A percentile compares a stretch with the other conserved stretches of the same genome.
Conservation (phyloP, 805 yeast species). For the Starmerella apis region DNA sequence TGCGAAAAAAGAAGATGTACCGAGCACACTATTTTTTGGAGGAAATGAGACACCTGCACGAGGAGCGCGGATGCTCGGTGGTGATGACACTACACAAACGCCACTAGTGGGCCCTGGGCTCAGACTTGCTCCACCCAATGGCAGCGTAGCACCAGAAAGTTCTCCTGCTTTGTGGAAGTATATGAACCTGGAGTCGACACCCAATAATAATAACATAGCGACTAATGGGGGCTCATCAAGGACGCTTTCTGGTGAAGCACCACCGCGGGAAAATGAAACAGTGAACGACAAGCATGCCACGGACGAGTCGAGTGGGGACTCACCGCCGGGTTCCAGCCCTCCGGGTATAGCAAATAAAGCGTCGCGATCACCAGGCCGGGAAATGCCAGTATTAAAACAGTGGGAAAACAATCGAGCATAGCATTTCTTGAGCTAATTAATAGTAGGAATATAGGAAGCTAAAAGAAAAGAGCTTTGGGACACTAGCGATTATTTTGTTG, state of each 20-base stretch:
- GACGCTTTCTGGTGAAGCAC: not conserved
- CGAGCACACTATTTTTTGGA: not conserved
- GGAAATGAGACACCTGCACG: conserved; percentile 4
- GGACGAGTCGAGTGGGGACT: not conserved
- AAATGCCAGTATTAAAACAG: conserved; percentile 13
- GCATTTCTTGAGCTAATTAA: not conserved
- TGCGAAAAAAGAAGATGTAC: not conserved
- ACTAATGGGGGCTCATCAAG: not conserved
- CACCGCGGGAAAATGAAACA: not conserved
- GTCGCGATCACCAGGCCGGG: not conserved
- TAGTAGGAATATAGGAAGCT: not conserved
- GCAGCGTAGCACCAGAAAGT: conserved; percentile 42
- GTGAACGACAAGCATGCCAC: not conserved
- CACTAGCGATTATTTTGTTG: not conserved
- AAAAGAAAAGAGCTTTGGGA: not conserved
- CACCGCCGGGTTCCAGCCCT: conserved; percentile 5
- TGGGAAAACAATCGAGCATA: conserved; percentile 14
- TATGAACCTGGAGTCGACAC: conserved; percentile 59
- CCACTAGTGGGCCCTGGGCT: conserved; percentile 11
- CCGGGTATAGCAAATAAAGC: not conserved
- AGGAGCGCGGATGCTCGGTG: not conserved
- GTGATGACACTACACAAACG: conserved; percentile 1
- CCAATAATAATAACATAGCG: conserved; percentile 18
- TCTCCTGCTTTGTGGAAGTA: conserved; percentile 90
- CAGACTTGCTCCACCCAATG: conserved; percentile 30